phyloP scores from a whole-genome alignment of 345 rosid genomes.

The Pugionium dolabratum region DNA sequence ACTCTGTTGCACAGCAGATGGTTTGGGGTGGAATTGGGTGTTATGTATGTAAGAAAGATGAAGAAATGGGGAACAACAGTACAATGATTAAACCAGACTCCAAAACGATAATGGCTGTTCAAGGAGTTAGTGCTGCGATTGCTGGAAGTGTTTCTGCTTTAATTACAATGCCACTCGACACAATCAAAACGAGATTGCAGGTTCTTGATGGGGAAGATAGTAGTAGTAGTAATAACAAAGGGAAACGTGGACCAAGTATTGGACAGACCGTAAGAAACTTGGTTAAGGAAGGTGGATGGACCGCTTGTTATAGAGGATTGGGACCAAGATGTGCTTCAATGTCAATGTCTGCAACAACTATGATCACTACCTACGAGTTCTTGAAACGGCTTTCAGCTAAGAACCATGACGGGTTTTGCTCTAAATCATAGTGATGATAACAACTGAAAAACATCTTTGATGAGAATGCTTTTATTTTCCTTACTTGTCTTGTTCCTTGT shows the following conservation, averaged over 20 bases:
- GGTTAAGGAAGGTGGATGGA: constrained; percentile 90
- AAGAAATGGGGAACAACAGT: constrained; percentile 30
- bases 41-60: constrained; percentile 52
- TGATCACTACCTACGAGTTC: constrained; percentile 98
- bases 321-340: constrained; percentile 94
- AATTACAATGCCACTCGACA: constrained; percentile 92
- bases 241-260: constrained; percentile 66
- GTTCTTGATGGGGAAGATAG: constrained; percentile 74
- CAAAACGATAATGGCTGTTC: constrained; percentile 79
- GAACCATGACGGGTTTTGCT: constrained; percentile 56
- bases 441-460: constrained; percentile 23
- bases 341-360: constrained; percentile 94
- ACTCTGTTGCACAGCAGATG: constrained; percentile 72
- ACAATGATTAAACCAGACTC: constrained; percentile 56
- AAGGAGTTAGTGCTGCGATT: constrained; percentile 92
- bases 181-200: constrained; percentile 90
- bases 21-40: constrained; percentile 60
- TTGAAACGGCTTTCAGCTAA: constrained; percentile 83
- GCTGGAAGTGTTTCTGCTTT: constrained; percentile 93
- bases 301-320: constrained; percentile 87
- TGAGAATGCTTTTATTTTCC: constrained; percentile 26
- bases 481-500: constrained; percentile 26
- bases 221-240: constrained; percentile 37
- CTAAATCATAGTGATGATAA: constrained; percentile 33
- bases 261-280: constrained; percentile 74